Evolutionary conservation across 805 yeast genomes (phyloP), one percentile per base, ranked within the genome.

Genomic region (Spathaspora hagerdaliae): DNA sequence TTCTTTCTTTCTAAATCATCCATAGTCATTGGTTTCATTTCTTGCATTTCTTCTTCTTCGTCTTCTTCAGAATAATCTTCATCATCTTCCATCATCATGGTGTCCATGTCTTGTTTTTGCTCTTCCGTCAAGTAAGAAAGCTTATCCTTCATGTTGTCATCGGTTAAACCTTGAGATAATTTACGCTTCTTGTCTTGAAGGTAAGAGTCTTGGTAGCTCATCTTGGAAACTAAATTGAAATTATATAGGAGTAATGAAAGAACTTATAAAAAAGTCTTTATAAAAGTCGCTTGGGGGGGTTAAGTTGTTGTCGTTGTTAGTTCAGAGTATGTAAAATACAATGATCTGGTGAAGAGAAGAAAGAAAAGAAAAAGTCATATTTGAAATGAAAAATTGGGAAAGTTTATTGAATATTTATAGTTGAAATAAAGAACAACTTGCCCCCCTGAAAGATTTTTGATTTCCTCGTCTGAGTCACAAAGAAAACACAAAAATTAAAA

Each of bases 121-220:
- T 45, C 45, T 31, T 31, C 45, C 32, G 38, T 29, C 40, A 45
- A 41, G 31, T 29, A 24, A 33, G 33, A 36, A 26, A 42, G 41
- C 36, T 44, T 35, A 14, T 44, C 47, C 27, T 38, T 24, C 47
- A 44, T 44, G 26, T 38, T 31, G 2, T 39, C 43, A n/a, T 27
- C 9, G 32, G 36, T 45, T 29, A 45, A 36, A 32, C 41, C 48
- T 36, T 45, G 45, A 41, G 41, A 36, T 26, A 45, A 45, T 26
- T 45, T 45, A 26, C 48, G 45, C 32, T 38, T 45, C 38, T 45
- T 45, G 31, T 45, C 48, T 45, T 45, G 45, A 41, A 41, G 27
- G 45, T 39, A 44, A 40, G 47, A 43, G 29, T 38, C 43, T 44
- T 44, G 39, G 39, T 39, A 44, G 47, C 43, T 45, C 48, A 45